Evolutionary conservation across 202 grass and related monocot genomes (phyloP).

Genomic region (Panicum virgatum): DNA sequence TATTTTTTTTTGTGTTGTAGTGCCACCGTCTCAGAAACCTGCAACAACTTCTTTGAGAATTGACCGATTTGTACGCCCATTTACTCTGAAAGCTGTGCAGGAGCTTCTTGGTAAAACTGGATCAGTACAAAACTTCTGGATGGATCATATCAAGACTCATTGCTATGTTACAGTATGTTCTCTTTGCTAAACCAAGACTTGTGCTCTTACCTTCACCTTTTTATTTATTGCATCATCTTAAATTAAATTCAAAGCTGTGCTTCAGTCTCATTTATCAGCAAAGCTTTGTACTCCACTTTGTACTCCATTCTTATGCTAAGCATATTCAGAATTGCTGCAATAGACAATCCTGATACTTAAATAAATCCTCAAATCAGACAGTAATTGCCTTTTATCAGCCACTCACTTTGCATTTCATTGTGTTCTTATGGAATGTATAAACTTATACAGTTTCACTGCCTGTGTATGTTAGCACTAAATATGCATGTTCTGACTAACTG

Average conservation of each 20-base stretch:
- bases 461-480: not conserved
- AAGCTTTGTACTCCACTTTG: not conserved
- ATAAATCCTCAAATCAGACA: not conserved
- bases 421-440: not conserved
- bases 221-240: not conserved
- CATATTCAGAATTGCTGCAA: not conserved
- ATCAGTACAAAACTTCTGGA: constrained; percentile 88
- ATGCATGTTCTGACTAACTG: not conserved
- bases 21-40: constrained; percentile 69
- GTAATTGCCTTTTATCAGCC: too few species aligned
- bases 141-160: constrained; percentile 99
- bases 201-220: constrained; percentile 2
- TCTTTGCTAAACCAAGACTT: constrained; percentile 23
- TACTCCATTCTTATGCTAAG: constrained; percentile 2
- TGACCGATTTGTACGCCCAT: constrained; percentile 90
- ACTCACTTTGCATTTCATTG: not conserved
- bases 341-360: not conserved
- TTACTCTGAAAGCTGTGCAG: constrained; percentile 96
- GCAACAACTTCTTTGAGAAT: constrained; percentile 94
- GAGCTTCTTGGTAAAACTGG: constrained; percentile 95
- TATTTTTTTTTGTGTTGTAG: constrained; percentile 48
- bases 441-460: not conserved
- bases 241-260: not conserved
- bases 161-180: constrained; percentile 96
- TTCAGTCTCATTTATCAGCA: not conserved